Evolutionary conservation across 257 asterid species (phyloP).

Genomic region (Jacaranda mimosifolia): DNA sequence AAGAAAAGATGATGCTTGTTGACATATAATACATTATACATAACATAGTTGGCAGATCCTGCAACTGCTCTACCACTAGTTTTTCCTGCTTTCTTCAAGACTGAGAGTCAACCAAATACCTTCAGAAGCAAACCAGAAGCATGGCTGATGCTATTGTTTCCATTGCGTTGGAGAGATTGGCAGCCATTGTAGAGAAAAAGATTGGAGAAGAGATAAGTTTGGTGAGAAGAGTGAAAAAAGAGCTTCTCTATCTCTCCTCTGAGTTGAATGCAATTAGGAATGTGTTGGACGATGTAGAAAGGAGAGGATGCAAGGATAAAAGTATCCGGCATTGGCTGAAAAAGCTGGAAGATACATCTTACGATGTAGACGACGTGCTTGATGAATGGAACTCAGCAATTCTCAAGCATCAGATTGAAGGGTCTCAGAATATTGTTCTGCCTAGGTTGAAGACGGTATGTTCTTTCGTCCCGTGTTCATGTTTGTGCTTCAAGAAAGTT

Average conservation of each 20-base stretch:
- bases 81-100: background rate
- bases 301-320: background rate
- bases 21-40: background rate
- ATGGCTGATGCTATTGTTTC: constrained; percentile 14
- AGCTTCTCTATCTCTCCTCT: background rate
- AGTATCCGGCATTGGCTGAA: constrained; percentile 14
- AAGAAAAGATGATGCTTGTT: background rate
- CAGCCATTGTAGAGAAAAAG: background rate
- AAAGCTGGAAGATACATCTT: constrained; percentile 6
- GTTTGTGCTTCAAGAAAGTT: constrained; percentile 23
- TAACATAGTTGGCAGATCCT: background rate
- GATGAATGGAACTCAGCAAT: constrained; percentile 23
- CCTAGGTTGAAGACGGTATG: background rate
- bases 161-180: background rate
- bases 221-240: constrained; percentile 18
- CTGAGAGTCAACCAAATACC: background rate
- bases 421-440: background rate
- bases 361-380: constrained; percentile 23
- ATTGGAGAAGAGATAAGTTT: constrained; percentile 18
- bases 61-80: background rate
- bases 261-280: background rate
- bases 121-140: background rate
- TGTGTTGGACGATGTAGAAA: constrained; percentile 29
- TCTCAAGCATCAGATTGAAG: constrained; percentile 2
- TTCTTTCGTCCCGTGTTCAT: constrained; percentile 4